phyloP scores from a whole-genome alignment of 2,329 filamentous ascomycete genomes.

The Xylaria arbuscula region DNA sequence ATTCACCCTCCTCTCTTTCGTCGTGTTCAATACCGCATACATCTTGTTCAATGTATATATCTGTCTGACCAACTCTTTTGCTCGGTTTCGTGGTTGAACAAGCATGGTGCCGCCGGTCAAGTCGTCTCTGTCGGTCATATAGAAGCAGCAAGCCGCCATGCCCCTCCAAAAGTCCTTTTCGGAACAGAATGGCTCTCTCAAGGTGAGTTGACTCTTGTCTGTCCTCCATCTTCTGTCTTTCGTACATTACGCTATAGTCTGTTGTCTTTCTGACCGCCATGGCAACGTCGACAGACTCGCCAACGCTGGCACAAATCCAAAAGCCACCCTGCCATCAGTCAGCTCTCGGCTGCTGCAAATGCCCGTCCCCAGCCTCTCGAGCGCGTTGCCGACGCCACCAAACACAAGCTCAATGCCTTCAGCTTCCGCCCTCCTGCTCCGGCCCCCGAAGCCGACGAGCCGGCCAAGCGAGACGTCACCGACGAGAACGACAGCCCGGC shows the following conservation, averaged over 20 bases:
- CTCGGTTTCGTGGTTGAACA: conserved; percentile 23
- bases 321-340: conserved; percentile 59
- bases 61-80: neutral
- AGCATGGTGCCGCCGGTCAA: conserved; percentile 41
- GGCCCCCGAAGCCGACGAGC: conserved; percentile 40
- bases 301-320: conserved; percentile 65
- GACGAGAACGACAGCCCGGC: conserved; percentile 22
- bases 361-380: conserved; percentile 53
- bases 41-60: conserved; percentile 9
- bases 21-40: neutral
- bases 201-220: conserved; percentile 41
- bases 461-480: conserved; percentile 23
- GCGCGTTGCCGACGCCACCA: conserved; percentile 68
- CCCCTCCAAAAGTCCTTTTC: conserved; percentile 57
- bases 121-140: neutral
- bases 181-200: conserved; percentile 52
- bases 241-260: no score
- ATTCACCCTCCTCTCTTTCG: neutral
- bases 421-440: conserved; percentile 60
- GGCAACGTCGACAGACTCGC: conserved; percentile 39
- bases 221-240: neutral
- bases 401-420: conserved; percentile 68
- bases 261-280: neutral
- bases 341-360: conserved; percentile 49
- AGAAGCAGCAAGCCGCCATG: conserved; percentile 46